Base-by-base conservation (phyloP, 257 asterid genomes). In the Prunella vulgaris region DNA sequence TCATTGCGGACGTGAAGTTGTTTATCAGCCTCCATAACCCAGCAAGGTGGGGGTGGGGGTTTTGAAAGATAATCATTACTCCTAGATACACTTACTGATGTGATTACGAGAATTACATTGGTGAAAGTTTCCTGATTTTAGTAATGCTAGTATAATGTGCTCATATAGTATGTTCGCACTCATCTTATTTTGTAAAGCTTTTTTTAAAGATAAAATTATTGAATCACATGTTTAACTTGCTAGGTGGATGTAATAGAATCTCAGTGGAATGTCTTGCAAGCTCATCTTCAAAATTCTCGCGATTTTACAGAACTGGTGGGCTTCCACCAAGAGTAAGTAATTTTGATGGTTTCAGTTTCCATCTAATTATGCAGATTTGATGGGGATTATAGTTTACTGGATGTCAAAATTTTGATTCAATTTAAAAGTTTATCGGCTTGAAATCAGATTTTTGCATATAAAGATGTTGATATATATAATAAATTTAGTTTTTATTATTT, bases 171-270 rank as follows among this genome's bases (percentile, higher is more conserved):
- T 68, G 22, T 57, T 37, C 8, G n/a, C n/a, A 5, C 68, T 14
- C 52, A 28, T 49, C 53, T 68, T 60, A 51, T 74, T 61, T 60
- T 17, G 14, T 14, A 17, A 25, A 25, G 35, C 6, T 30, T 46
- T 60, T 71, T 76, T 77, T 56, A 17, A 72, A 49, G 42, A 74
- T n/a, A 60, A 52, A 76, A 52, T 22, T 9, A 61, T 33, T 60
- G 69, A 62, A 64, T 59, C n/a, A n/a, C n/a, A 17, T 63, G 30
- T 80, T 59, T 65, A 24, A 70, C 78, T 75, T 80, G 37, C 66
- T 82, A 94, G 99, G 99, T 91, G 83, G 99, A 94, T 51, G 99
- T 94, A n/a, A 88, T 94, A 76, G 99, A 94, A 77, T 89, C 98
- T 71, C 99, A 91, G 79, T 94, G 99, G 99, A 94, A 91, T 28